A percentile compares a stretch with the other conserved stretches of the same genome.
These are phyloP conservation scores for Apiospora saccharicola DNA, from an alignment of 2,329 filamentous ascomycete genomes.

Conservation along the genomic window DNA sequence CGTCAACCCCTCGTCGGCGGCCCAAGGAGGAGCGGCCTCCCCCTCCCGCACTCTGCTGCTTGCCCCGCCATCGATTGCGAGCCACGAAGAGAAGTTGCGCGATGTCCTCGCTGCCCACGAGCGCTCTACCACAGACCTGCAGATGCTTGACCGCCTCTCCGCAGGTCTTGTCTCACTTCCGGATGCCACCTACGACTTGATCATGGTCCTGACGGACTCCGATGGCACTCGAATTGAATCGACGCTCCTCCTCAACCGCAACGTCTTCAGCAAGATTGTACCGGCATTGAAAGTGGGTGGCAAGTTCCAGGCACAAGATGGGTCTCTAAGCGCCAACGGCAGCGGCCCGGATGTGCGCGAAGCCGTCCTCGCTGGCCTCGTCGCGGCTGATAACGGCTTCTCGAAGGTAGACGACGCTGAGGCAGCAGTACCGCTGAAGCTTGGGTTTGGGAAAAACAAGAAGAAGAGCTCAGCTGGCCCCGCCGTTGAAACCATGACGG, in stretches of 20 bases:
- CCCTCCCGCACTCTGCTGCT: slow-evolving; percentile 76
- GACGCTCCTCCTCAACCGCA: slow-evolving; percentile 67
- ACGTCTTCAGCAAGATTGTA: slow-evolving; percentile 74
- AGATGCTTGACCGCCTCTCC: slow-evolving; percentile 95
- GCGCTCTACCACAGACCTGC: slow-evolving; percentile 81
- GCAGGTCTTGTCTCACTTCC: slow-evolving; percentile 83
- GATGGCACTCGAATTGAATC: slow-evolving; percentile 73
- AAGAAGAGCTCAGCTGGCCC: slow-evolving; percentile 49
- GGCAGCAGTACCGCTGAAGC: slow-evolving; percentile 62
- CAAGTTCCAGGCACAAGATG: slow-evolving; percentile 73
- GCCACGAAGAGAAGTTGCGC: slow-evolving; percentile 80
- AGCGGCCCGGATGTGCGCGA: slow-evolving; percentile 68
- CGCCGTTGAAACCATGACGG: slow-evolving; percentile 39
- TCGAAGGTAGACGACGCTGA: slow-evolving; percentile 72
- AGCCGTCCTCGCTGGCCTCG: slow-evolving; percentile 82
- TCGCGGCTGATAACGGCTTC: slow-evolving; percentile 70
- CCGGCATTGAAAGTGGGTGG: slow-evolving; percentile 74
- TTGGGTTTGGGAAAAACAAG: slow-evolving; percentile 73
- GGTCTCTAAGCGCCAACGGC: slow-evolving; percentile 57
- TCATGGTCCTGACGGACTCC: slow-evolving; percentile 83
- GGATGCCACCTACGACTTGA: slow-evolving; percentile 78
- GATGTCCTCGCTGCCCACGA: slow-evolving; percentile 76
- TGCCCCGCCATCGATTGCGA: slow-evolving; percentile 87
- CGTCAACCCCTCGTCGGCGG: slow-evolving; percentile 31
- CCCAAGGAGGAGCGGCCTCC: slow-evolving; percentile 33